A percentile compares a stretch with the other conserved stretches of the same genome.
phyloP scores from a whole-genome alignment of 2,329 filamentous ascomycete genomes.

The Dactylonectria estremocensis region DNA sequence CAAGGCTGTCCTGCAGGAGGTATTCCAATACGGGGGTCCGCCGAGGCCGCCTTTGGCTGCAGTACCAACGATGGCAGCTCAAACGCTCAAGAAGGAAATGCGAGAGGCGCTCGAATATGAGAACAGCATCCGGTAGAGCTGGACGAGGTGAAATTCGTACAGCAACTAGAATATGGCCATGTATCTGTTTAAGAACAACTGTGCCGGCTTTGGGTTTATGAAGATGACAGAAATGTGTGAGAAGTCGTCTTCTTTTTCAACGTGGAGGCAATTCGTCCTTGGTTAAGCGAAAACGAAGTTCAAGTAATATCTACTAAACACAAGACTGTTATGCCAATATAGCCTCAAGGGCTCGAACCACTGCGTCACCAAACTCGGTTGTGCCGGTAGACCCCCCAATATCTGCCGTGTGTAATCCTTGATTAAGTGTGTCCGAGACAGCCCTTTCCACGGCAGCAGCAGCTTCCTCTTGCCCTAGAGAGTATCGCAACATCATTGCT shows the following conservation, averaged over 20 bases:
- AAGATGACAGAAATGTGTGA: too few species aligned
- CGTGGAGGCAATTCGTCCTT: too few species aligned
- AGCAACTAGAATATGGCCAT: background rate
- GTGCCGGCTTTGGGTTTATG: too few species aligned
- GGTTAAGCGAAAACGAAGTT: too few species aligned
- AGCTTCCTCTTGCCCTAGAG: background rate
- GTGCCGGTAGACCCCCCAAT: background rate
- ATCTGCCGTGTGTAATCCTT: background rate
- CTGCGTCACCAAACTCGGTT: slow-evolving; percentile 8
- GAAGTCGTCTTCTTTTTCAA: too few species aligned
- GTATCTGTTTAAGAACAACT: too few species aligned
- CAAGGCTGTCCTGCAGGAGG: slow-evolving; percentile 74
- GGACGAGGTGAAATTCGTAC: background rate
- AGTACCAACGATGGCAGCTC: background rate
- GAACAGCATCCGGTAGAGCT: background rate
- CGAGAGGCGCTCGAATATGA: background rate
- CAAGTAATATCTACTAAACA: background rate
- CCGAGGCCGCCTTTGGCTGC: slow-evolving; percentile 54
- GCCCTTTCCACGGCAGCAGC: slow-evolving; percentile 4
- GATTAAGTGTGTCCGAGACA: background rate
- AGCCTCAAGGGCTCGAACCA: background rate
- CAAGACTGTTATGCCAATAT: background rate
- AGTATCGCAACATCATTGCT: slow-evolving; percentile 18
- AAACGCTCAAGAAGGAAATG: background rate
- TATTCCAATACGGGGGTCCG: slow-evolving; percentile 75